A percentile compares a stretch with the other conserved stretches of the same genome.
Evolutionary conservation across 495 filamentous ascomycete species (phyloP).

Genomic region (Aspergillus sparsus): DNA sequence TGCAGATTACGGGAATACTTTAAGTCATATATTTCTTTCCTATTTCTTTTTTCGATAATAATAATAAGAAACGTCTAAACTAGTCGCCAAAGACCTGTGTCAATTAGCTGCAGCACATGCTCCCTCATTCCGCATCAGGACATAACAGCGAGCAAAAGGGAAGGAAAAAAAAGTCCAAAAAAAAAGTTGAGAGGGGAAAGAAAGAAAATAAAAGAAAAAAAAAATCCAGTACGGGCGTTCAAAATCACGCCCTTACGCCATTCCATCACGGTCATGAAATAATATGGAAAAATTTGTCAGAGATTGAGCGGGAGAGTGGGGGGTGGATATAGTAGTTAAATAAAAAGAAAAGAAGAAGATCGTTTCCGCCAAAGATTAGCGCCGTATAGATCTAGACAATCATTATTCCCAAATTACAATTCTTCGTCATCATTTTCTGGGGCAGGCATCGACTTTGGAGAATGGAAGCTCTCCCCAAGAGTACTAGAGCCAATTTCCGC

Average conservation of each 20-base stretch:
- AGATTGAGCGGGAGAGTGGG: background rate
- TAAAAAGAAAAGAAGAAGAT: slow-evolving; percentile 2
- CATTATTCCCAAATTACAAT: slow-evolving; percentile 28
- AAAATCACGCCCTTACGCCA: slow-evolving; percentile 21
- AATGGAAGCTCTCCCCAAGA: slow-evolving; percentile 8
- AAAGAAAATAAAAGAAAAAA: slow-evolving; percentile 6
- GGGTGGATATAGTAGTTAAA: slow-evolving; percentile 1
- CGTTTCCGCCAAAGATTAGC: background rate
- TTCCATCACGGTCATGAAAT: slow-evolving; percentile 23
- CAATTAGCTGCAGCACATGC: slow-evolving; percentile 8
- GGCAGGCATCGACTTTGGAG: slow-evolving; percentile 12
- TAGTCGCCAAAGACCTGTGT: slow-evolving; percentile 12
- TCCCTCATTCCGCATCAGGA: slow-evolving; percentile 13
- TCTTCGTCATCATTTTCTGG: slow-evolving; percentile 40
- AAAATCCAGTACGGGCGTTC: slow-evolving; percentile 10
- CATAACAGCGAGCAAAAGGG: slow-evolving; percentile 5
- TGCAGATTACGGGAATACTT: no score
- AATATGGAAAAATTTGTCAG: slow-evolving; percentile 6
- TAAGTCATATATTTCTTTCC: slow-evolving; percentile 4
- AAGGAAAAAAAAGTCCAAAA: slow-evolving; percentile 2
- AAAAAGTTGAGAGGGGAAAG: background rate
- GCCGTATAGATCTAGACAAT: slow-evolving; percentile 10
- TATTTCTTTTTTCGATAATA: slow-evolving; percentile 5
- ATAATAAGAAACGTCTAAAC: slow-evolving; percentile 12
- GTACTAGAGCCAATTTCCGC: background rate